These are phyloP conservation scores for Collybia mongolica DNA, from an alignment of 768 basidiomycete species.

Conservation along the genomic window DNA sequence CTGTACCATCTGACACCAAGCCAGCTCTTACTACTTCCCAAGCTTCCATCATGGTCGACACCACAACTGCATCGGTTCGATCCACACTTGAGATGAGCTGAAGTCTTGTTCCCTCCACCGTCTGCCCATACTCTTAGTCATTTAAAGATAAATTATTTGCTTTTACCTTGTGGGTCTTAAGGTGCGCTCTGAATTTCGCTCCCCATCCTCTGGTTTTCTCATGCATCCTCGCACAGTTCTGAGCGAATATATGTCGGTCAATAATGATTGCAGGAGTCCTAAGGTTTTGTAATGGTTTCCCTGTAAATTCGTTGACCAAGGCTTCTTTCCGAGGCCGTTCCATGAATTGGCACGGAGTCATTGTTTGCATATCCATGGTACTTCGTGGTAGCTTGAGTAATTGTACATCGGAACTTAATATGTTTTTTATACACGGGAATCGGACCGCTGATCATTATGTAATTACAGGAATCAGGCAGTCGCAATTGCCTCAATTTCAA, in stretches of 20 bases:
- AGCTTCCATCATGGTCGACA: slow-evolving; percentile 84
- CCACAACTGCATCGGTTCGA: slow-evolving; percentile 61
- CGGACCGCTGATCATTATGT: too few species aligned
- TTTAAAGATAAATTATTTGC: background rate
- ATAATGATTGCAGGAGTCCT: slow-evolving; percentile 80
- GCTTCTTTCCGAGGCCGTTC: slow-evolving; percentile 44
- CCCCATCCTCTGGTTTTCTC: slow-evolving; percentile 62
- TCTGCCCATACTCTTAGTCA: slow-evolving; percentile 38
- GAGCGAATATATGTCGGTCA: slow-evolving; percentile 67
- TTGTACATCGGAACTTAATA: too few species aligned
- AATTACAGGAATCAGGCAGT: slow-evolving; percentile 20
- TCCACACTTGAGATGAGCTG: slow-evolving; percentile 60
- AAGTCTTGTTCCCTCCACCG: slow-evolving; percentile 68
- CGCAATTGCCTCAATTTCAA: slow-evolving; percentile 76
- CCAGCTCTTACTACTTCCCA: slow-evolving; percentile 71
- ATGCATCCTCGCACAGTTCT: slow-evolving; percentile 77
- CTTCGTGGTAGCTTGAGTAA: background rate
- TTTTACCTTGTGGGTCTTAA: slow-evolving; percentile 80
- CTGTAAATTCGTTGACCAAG: slow-evolving; percentile 54
- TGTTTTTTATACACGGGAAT: too few species aligned
- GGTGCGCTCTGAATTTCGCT: slow-evolving; percentile 74
- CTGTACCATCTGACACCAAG: slow-evolving; percentile 65
- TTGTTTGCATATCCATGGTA: slow-evolving; percentile 35
- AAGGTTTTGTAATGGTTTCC: slow-evolving; percentile 51
- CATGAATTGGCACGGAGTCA: slow-evolving; percentile 40